Evolutionary conservation across 2,329 filamentous ascomycete species (phyloP).

Genomic region (Allantophomopsis cytisporea): DNA sequence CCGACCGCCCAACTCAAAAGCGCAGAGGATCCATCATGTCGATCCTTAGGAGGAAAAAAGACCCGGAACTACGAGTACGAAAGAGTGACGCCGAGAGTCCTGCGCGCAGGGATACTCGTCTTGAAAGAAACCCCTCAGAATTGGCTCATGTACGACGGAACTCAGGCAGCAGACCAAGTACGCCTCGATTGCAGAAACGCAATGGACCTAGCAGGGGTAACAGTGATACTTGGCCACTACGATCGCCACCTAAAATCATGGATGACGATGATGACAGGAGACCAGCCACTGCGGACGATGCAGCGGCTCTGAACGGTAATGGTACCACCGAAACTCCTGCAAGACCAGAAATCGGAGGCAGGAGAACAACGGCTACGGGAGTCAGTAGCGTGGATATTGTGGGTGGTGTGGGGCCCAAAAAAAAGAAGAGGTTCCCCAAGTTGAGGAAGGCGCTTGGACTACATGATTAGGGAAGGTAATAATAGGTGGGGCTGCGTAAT

Average conservation of each 20-base stretch:
- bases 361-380: conserved; percentile 14
- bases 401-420: conserved; percentile 11
- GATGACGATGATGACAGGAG: conserved; percentile 15
- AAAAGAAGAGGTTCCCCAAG: conserved; percentile 56
- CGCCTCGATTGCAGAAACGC: conserved; percentile 32
- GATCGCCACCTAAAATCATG: conserved; percentile 13
- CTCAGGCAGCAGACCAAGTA: conserved; percentile 9
- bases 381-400: conserved; percentile 8
- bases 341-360: conserved; percentile 8
- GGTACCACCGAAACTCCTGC: conserved; percentile 1
- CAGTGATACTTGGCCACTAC: conserved; percentile 34
- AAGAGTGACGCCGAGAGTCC: conserved; percentile 42
- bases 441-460: conserved; percentile 53
- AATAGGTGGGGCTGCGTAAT: neutral
- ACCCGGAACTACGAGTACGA: conserved; percentile 34
- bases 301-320: conserved; percentile 1
- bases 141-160: conserved; percentile 27
- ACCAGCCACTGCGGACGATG: conserved; percentile 10
- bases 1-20: conserved; percentile 16
- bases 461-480: conserved; percentile 25
- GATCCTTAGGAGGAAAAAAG: conserved; percentile 48
- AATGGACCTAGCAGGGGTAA: conserved; percentile 20
- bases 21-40: conserved; percentile 38
- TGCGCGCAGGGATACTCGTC: conserved; percentile 45
- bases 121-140: conserved; percentile 44